These are phyloP conservation scores for Incumbomyces lentus DNA, from an alignment of 2,329 filamentous ascomycete species.

Conservation along the genomic window DNA sequence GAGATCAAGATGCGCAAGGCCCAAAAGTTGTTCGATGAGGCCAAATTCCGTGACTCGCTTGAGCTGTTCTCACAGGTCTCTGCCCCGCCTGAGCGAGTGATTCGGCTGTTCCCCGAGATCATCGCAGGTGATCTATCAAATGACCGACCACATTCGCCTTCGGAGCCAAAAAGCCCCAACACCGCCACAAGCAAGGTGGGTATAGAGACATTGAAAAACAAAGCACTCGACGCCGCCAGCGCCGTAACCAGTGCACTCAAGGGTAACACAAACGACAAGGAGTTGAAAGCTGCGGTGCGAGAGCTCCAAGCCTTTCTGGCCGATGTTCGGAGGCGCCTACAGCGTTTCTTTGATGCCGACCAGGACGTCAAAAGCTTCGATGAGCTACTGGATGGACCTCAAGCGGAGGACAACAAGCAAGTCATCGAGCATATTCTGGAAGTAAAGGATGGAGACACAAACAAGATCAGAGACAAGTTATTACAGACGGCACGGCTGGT, in stretches of 20 bases:
- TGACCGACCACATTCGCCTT: constrained; percentile 23
- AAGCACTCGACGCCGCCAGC: constrained; percentile 8
- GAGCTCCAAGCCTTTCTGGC: constrained; percentile 82
- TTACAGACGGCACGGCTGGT: constrained; percentile 70
- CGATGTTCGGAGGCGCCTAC: constrained; percentile 61
- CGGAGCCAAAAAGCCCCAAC: constrained; percentile 1
- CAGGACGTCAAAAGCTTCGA: constrained; percentile 36
- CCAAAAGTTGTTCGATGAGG: constrained; percentile 68
- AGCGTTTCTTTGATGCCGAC: constrained; percentile 50
- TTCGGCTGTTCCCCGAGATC: constrained; percentile 68
- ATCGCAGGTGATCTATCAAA: constrained; percentile 69
- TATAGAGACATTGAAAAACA: constrained; percentile 8
- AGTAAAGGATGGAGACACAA: constrained; percentile 40
- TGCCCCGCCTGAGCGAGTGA: constrained; percentile 78
- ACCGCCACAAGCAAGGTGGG: constrained; percentile 7
- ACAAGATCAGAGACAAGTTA: constrained; percentile 60
- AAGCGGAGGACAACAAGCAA: constrained; percentile 31
- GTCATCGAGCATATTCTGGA: constrained; percentile 38
- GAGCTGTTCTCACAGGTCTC: constrained; percentile 86
- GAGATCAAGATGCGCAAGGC: constrained; percentile 90
- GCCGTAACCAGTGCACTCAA: constrained; percentile 10
- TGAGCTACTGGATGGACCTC: constrained; percentile 22
- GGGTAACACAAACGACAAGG: constrained; percentile 52
- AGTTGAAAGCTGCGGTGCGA: constrained; percentile 68
- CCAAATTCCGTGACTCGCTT: constrained; percentile 74